phyloP scores from a whole-genome alignment of 495 filamentous ascomycete genomes.

The Xylaria venustula region DNA sequence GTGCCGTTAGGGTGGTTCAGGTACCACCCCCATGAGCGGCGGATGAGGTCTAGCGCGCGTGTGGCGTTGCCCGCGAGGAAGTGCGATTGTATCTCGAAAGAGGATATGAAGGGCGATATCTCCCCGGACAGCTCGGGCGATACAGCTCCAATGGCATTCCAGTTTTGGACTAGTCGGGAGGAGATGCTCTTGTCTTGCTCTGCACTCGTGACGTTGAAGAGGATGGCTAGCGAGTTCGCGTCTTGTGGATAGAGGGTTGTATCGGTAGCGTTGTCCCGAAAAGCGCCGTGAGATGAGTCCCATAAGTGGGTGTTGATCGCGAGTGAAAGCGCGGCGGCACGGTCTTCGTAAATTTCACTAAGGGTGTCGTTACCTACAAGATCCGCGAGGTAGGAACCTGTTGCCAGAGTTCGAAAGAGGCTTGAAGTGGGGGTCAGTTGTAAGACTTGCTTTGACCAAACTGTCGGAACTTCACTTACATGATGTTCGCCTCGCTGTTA shows the following conservation, averaged over 20 bases:
- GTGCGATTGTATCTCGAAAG: slow-evolving; percentile 64
- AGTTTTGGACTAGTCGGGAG: slow-evolving; percentile 47
- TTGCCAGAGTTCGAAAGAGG: slow-evolving; percentile 17
- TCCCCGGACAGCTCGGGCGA: slow-evolving; percentile 58
- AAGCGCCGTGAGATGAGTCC: slow-evolving; percentile 50
- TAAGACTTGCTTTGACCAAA: neutral
- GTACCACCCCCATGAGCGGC: slow-evolving; percentile 62
- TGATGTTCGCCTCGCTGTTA: slow-evolving; percentile 7
- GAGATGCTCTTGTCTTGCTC: slow-evolving; percentile 39
- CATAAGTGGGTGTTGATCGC: slow-evolving; percentile 51
- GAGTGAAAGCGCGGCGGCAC: slow-evolving; percentile 37
- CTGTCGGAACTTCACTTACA: neutral
- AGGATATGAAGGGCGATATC: slow-evolving; percentile 63
- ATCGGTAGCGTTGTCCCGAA: slow-evolving; percentile 53
- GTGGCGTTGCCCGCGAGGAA: slow-evolving; percentile 49
- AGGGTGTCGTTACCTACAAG: slow-evolving; percentile 46
- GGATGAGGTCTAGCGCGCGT: slow-evolving; percentile 59
- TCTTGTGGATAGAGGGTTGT: slow-evolving; percentile 50
- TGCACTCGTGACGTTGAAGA: slow-evolving; percentile 37
- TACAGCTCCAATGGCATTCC: slow-evolving; percentile 56
- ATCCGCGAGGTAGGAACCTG: slow-evolving; percentile 47
- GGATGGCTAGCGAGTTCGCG: slow-evolving; percentile 49
- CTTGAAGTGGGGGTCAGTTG: neutral
- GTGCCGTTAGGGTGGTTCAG: slow-evolving; percentile 61
- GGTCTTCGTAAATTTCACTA: slow-evolving; percentile 35